A percentile compares a stretch with the other conserved stretches of the same genome.
phyloP scores from a whole-genome alignment of 225 moss, liverwort and hornwort species.

The Asterella californica region DNA sequence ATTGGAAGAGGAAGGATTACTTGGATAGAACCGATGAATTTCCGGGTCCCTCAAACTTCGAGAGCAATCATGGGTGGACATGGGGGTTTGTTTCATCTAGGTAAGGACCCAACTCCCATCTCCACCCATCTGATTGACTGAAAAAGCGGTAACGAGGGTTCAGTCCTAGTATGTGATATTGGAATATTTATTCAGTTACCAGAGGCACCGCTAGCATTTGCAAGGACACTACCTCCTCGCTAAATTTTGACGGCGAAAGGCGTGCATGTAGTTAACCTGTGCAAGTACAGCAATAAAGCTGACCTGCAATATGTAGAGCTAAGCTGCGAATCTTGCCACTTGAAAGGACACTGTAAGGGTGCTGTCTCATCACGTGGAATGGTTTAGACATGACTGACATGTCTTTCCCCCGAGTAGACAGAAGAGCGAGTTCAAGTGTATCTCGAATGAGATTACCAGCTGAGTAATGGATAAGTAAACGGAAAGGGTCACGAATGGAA shows the following conservation, averaged over 20 bases:
- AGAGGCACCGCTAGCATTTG: neutral
- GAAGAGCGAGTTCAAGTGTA: neutral
- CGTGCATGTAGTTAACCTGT: neutral
- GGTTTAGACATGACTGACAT: neutral
- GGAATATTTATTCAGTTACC: neutral
- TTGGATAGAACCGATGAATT: neutral
- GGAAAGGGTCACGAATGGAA: neutral
- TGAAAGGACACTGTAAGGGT: no score
- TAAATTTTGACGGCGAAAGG: conserved; percentile 2
- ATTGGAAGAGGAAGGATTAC: no score
- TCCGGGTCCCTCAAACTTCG: no score
- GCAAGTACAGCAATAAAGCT: conserved; percentile 4
- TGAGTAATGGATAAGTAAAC: no score
- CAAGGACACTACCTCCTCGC: neutral
- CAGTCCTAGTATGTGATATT: neutral
- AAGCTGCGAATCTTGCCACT: neutral
- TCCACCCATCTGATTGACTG: conserved; percentile 7
- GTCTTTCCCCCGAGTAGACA: neutral
- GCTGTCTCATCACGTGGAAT: neutral
- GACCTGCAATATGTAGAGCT: neutral
- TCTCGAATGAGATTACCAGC: no score
- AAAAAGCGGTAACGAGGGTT: neutral
- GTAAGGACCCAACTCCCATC: conserved; percentile 1
- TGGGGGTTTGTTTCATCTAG: conserved; percentile 12
- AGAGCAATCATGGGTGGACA: conserved; percentile 3